These are phyloP conservation scores for Mesotaenium endlicherianum DNA, from an alignment of 139 green algal species.

Conservation along the genomic window DNA sequence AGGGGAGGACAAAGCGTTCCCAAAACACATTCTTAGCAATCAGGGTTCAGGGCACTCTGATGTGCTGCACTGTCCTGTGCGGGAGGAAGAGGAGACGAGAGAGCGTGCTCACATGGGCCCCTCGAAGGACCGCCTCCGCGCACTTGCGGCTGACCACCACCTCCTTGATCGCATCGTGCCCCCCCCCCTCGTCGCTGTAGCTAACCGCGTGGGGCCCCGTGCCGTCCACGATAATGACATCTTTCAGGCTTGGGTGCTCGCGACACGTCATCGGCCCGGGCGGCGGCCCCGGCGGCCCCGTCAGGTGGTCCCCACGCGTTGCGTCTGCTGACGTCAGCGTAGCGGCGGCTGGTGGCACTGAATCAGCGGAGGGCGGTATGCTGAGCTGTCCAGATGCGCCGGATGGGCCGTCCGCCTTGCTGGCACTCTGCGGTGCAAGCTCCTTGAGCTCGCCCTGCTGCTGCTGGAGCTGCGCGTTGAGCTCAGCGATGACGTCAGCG, in stretches of 20 bases:
- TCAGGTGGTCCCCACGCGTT: neutral
- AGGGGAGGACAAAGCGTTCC: too few species aligned
- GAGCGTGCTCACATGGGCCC: constrained; percentile 64
- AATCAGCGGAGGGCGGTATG: neutral
- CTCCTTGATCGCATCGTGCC: constrained; percentile 27
- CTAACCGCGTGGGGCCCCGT: constrained; percentile 32
- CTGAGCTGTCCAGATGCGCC: neutral
- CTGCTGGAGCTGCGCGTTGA: neutral
- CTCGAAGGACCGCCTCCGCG: constrained; percentile 78
- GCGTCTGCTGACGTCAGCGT: neutral
- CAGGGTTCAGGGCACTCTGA: too few species aligned
- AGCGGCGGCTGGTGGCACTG: neutral
- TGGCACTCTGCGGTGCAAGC: neutral
- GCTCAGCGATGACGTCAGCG: neutral
- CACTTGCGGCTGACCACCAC: constrained; percentile 77
- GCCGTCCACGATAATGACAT: constrained; percentile 33
- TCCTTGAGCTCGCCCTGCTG: neutral
- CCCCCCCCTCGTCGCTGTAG: neutral
- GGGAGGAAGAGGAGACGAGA: too few species aligned
- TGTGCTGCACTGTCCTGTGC: too few species aligned
- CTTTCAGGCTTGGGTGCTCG: constrained; percentile 20
- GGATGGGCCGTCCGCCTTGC: neutral
- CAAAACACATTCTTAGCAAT: too few species aligned
- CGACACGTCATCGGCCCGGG: neutral
- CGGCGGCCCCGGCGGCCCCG: neutral